Evolutionary conservation across 371 early-diverging fungal genomes (phyloP), one percentile per base, ranked within the genome.

Genomic region (Batrachochytrium dendrobatidis): DNA sequence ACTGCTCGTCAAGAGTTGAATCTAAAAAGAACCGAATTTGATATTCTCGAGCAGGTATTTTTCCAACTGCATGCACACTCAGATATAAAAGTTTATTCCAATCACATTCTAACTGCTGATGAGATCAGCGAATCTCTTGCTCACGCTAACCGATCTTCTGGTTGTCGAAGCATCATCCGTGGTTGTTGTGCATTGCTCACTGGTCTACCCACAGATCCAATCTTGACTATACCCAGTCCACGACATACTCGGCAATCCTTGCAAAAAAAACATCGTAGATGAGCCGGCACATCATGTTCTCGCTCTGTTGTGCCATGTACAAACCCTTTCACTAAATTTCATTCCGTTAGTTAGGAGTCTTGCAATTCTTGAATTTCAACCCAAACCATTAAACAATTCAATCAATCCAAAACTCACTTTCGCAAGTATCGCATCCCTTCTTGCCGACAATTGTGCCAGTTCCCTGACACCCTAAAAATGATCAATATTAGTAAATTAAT

Each of bases 231-330:
- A 18, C 72, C 68, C 3, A 59, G 4, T 6, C 68, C 68, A 7
- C 50, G 34, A 43, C 72, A 72, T 2, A 22, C 31, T 12, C 55
- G 29, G 55, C 72, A 72, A 35, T 63, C 64, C 54, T 68, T 63
- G 56, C 72, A 72, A 54, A 66, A 72, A 61, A 72, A 72, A 54
- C 72, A 72, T 31, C 72, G 66, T 24, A 72, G 61, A 39, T 64
- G 35, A 2, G 56, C 55, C 6, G 72, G 67, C 1, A 58, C 72
- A 45, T 72, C 72, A 58, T 72, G 72, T 7, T 44, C 28, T 3
- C 67, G 62, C 15, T 67, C 62, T 29, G 59, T 51, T 30, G 66
- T 51, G 3, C 51, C 53, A 34, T 72, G 72, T 28, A 62, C 30
- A 54, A 68, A 72, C 17, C 72, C 68, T 15, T 45, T 28, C 29